Evolutionary conservation across 2,329 filamentous ascomycete species (phyloP), one percentile per base, ranked within the genome.

Genomic region (Botryotinia globosa): DNA sequence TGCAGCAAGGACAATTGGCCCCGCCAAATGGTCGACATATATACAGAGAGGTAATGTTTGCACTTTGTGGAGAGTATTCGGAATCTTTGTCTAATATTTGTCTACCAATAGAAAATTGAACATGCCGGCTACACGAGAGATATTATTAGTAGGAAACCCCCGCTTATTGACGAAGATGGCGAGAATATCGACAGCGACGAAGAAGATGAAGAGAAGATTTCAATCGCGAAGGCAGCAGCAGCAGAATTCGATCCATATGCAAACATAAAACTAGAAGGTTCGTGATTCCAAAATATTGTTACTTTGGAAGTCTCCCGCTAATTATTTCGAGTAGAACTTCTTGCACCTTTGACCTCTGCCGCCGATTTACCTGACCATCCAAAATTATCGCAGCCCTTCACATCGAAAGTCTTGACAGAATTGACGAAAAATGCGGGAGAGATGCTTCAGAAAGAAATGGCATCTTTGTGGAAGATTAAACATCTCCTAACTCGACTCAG

Each of bases 281-380:
- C 71, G 89, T 83, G 3, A 58, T 12, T 42, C 14, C 8, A 32
- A 25, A 66, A 20, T 34, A 37, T 7, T 18, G 2, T n/a, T 14
- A 22, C 29, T 66, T 34, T 42, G 44, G 34, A 73, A 37, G 32
- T 34, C 9, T 66, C 37, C 42, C 45, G 69, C 75, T 79, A 74
- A 81, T 78, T 77, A 54, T 65, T 66, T 64, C 51, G 68, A 66
- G 20, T 78, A 94, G 92, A 89, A 72, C 85, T 95, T 25, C 88
- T 96, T 72, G 91, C 90, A 32, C 93, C 93, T 20, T 84, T 96
- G 71, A 93, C 91, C 29, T 85, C 91, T 48, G 89, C 92, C 67
- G 91, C 91, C 81, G 92, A 94, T 74, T 85, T 97, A 25, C 87
- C 92, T 22, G 87, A 86, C 72, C 93, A 96, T 80, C 91, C 92